Evolutionary conservation across 2,329 filamentous ascomycete genomes (phyloP).

Genomic region (Colletotrichum magnum): DNA sequence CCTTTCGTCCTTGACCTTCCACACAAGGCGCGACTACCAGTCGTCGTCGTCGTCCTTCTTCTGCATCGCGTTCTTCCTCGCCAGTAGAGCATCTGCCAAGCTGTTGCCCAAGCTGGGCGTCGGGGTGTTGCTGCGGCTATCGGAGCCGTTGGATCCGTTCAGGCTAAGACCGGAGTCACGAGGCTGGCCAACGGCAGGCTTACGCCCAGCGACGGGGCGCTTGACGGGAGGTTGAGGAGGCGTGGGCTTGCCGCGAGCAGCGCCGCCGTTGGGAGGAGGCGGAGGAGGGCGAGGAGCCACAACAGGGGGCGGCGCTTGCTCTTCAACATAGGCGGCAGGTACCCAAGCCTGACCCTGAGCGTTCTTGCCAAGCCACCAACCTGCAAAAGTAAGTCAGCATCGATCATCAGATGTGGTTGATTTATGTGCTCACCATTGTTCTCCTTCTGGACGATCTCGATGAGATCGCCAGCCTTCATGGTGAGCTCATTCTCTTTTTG

Average conservation of each 20-base stretch:
- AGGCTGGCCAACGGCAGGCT: constrained; percentile 75
- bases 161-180: constrained; percentile 80
- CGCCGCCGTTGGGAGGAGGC: constrained; percentile 69
- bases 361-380: constrained; percentile 96
- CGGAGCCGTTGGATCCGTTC: constrained; percentile 68
- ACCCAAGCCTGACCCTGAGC: constrained; percentile 86
- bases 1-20: constrained; percentile 29
- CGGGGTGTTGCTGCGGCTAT: constrained; percentile 79
- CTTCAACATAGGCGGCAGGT: constrained; percentile 93
- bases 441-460: constrained; percentile 95
- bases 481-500: constrained; percentile 89
- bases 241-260: constrained; percentile 73
- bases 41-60: constrained; percentile 78
- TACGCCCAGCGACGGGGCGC: constrained; percentile 79
- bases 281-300: constrained; percentile 75
- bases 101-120: constrained; percentile 81
- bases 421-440: constrained; percentile 80
- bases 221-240: constrained; percentile 86
- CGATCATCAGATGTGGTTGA: not conserved
- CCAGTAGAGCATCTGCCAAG: constrained; percentile 83
- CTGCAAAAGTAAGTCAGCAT: constrained; percentile 62
- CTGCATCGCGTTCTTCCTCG: constrained; percentile 83
- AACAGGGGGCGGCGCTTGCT: constrained; percentile 76
- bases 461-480: constrained; percentile 82
- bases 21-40: constrained; percentile 63